phyloP scores from a whole-genome alignment of 768 basidiomycete genomes.

The Tulasnella sp. region DNA sequence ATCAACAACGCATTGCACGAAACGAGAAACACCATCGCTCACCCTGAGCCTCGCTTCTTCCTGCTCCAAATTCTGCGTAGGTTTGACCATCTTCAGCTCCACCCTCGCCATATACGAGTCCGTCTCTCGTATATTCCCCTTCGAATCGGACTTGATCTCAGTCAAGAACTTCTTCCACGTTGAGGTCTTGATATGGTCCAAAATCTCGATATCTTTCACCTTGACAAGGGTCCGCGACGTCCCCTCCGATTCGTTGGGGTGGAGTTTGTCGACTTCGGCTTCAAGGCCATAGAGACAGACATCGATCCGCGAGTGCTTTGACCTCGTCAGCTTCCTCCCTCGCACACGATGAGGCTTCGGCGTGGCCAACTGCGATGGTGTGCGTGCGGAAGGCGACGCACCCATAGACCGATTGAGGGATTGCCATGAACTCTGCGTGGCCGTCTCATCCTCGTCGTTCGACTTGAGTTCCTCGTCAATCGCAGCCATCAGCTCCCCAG shows the following conservation, averaged over 20 bases:
- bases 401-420: constrained; percentile 45
- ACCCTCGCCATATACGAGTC: constrained; percentile 89
- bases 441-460: constrained; percentile 54
- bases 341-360: constrained; percentile 15
- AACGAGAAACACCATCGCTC: constrained; percentile 25
- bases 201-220: constrained; percentile 67
- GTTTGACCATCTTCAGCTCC: constrained; percentile 62
- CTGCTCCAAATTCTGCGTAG: constrained; percentile 49
- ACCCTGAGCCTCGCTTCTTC: constrained; percentile 74
- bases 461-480: constrained; percentile 88
- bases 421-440: constrained; percentile 82
- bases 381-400: constrained; percentile 30
- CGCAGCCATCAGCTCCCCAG: constrained; percentile 55
- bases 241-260: constrained; percentile 36
- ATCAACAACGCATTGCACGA: neutral
- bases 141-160: constrained; percentile 66
- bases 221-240: constrained; percentile 57
- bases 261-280: constrained; percentile 56
- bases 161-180: constrained; percentile 98
- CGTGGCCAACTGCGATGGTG: constrained; percentile 34
- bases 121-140: constrained; percentile 80
- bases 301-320: constrained; percentile 72
- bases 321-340: constrained; percentile 39
- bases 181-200: constrained; percentile 96
- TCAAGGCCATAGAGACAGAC: constrained; percentile 54